Percentiles rank a stretch among this genome's conserved stretches.
phyloP scores from a whole-genome alignment of 257 asterid genomes.

The Nicotiana tomentosiformis region DNA sequence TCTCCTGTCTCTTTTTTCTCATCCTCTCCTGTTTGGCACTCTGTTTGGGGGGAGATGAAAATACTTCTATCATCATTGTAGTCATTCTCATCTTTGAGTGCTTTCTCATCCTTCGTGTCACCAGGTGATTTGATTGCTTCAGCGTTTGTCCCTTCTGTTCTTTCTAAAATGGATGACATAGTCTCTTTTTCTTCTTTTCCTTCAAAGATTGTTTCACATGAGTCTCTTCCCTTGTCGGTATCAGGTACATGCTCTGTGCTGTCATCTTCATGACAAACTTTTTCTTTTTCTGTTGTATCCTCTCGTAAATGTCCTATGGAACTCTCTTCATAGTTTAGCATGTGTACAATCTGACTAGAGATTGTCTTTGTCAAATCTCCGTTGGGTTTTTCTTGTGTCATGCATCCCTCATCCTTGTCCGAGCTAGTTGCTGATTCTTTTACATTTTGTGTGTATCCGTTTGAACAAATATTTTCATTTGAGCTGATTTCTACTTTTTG shows the following conservation, averaged over 20 bases:
- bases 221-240: background rate
- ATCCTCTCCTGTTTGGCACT: slow-evolving; percentile 1
- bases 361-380: background rate
- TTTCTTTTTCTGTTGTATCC: background rate
- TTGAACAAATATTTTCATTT: background rate
- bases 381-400: slow-evolving; percentile 1
- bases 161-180: background rate
- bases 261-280: background rate
- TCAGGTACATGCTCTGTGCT: background rate
- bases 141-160: background rate
- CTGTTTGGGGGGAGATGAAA: background rate
- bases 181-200: background rate
- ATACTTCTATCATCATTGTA: background rate
- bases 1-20: background rate
- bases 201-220: background rate
- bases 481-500: background rate
- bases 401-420: background rate
- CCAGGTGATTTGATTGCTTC: slow-evolving; percentile 2
- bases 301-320: background rate
- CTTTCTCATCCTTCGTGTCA: background rate
- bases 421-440: slow-evolving; percentile 7
- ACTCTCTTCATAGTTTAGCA: background rate
- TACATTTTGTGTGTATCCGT: background rate
- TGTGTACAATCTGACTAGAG: background rate
- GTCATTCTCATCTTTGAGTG: background rate